Base-by-base conservation (phyloP, 345 rosid genomes). In the Raphanus raphanistrum region DNA sequence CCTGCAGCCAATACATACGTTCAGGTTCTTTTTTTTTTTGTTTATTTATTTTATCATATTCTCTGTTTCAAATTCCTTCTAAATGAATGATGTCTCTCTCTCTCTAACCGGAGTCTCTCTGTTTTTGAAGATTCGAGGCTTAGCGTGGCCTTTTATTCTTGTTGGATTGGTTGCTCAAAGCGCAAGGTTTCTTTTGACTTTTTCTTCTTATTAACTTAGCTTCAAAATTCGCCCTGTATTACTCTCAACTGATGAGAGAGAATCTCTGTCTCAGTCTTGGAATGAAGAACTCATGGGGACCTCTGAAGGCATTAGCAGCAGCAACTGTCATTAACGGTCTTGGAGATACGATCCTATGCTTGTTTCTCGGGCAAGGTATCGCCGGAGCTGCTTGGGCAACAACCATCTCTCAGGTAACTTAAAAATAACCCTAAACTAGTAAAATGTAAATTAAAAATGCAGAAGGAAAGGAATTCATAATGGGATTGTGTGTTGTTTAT, bases 381-480 rank as follows among this genome's bases (percentile, higher is more conserved):
- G 87, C 89, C n/a, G 98, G 98, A 55, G 97, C 97, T 35, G 98
- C 98, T 69, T 92, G 92, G 95, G 93, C 97, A 35, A 90, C 98
- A 43, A 82, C 89, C 87, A 85, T 79, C 54, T 94, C 98, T 52
- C 98, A 94, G 82, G 98, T 94, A 79, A 35, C 16, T 6, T 61
- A 48, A 13, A 36, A 2, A 70, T 35, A 21, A 21, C 21, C 31
- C 8, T 5, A 57, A 71, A 17, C 52, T 64, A 45, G 54, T 29
- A 65, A 58, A 43, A 21, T 12, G 68, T 58, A 25, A 0, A 21
- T 21, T 41, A 55, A 64, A 67, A 6, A 58, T 16, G 72, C 66
- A 55, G 15, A 33, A 21, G 21, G 21, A 21, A 21, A 21, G 21
- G 52, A 50, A 21, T 64, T 66, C 64, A 75, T 57, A 15, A 54